Evolutionary conservation across 805 yeast genomes (phyloP).

Genomic region (Yamadazyma endophytica): DNA sequence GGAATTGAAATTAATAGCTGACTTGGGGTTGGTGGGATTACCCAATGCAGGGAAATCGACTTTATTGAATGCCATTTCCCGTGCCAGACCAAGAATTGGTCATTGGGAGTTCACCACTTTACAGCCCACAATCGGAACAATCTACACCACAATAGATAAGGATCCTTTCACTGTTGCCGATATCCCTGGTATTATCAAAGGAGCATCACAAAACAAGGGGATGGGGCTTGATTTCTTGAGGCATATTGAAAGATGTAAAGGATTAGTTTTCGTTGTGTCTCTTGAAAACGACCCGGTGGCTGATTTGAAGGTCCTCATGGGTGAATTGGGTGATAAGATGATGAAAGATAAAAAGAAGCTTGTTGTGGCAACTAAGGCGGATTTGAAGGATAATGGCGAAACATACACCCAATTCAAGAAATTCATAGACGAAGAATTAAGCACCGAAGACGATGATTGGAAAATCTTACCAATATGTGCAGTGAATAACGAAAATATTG

Average conservation of each 20-base stretch:
- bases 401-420: slow-evolving; percentile 44
- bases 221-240: slow-evolving; percentile 91
- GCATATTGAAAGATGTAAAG: slow-evolving; percentile 89
- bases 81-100: slow-evolving; percentile 87
- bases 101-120: slow-evolving; percentile 97
- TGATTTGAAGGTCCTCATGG: slow-evolving; percentile 59
- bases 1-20: slow-evolving; percentile 87
- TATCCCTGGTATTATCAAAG: slow-evolving; percentile 92
- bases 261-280: slow-evolving; percentile 81
- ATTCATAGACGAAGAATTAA: slow-evolving; percentile 28
- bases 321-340: slow-evolving; percentile 68
- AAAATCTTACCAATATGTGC: slow-evolving; percentile 85
- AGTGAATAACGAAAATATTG: slow-evolving; percentile 63
- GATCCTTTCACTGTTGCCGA: slow-evolving; percentile 90
- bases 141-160: slow-evolving; percentile 57
- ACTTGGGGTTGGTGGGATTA: slow-evolving; percentile 87
- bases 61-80: slow-evolving; percentile 76
- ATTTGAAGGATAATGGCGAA: slow-evolving; percentile 51
- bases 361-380: slow-evolving; percentile 94
- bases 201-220: slow-evolving; percentile 82
- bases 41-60: slow-evolving; percentile 98
- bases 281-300: slow-evolving; percentile 65
- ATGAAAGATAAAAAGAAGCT: slow-evolving; percentile 59
- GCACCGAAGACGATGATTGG: slow-evolving; percentile 42
- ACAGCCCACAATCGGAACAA: slow-evolving; percentile 89